These are phyloP conservation scores for Tympanopsis confertula DNA, from an alignment of 2,329 filamentous ascomycete species.

Conservation along the genomic window DNA sequence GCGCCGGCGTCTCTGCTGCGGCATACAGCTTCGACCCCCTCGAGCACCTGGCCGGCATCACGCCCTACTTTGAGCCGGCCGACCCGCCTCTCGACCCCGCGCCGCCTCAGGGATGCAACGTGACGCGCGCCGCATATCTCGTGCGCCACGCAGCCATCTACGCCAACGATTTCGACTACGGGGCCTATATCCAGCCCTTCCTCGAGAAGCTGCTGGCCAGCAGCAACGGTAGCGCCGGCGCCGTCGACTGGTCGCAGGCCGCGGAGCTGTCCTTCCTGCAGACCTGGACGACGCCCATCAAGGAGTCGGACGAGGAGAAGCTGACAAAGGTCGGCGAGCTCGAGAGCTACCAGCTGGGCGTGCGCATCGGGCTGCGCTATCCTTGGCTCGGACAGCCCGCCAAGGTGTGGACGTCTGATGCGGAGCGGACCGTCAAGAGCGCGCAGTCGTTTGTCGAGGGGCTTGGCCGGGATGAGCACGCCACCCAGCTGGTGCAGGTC, in stretches of 20 bases:
- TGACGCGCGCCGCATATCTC: conserved; percentile 33
- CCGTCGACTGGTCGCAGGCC: conserved; percentile 31
- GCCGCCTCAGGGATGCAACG: conserved; percentile 35
- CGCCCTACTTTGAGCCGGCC: conserved; percentile 34
- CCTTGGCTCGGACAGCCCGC: conserved; percentile 27
- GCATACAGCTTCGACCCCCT: conserved; percentile 34
- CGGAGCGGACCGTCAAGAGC: conserved; percentile 35
- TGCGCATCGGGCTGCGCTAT: conserved; percentile 30
- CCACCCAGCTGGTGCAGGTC: conserved; percentile 26
- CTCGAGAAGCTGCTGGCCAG: conserved; percentile 35
- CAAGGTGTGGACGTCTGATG: conserved; percentile 37
- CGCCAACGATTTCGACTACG: conserved; percentile 38
- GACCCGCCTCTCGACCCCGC: conserved; percentile 31
- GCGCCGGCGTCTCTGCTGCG: too few relatives aligned
- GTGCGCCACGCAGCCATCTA: conserved; percentile 37
- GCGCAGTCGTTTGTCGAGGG: conserved; percentile 34
- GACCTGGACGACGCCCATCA: conserved; percentile 29
- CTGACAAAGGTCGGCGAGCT: conserved; percentile 31
- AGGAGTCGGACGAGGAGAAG: conserved; percentile 28
- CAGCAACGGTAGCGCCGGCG: too few relatives aligned
- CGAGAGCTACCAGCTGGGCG: conserved; percentile 30
- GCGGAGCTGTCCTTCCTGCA: conserved; percentile 27
- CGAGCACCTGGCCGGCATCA: conserved; percentile 33
- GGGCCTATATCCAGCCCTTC: conserved; percentile 36
- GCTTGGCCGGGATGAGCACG: conserved; percentile 27